Conservation (phyloP, 345 rosid species). For the Corymbia maculata region DNA sequence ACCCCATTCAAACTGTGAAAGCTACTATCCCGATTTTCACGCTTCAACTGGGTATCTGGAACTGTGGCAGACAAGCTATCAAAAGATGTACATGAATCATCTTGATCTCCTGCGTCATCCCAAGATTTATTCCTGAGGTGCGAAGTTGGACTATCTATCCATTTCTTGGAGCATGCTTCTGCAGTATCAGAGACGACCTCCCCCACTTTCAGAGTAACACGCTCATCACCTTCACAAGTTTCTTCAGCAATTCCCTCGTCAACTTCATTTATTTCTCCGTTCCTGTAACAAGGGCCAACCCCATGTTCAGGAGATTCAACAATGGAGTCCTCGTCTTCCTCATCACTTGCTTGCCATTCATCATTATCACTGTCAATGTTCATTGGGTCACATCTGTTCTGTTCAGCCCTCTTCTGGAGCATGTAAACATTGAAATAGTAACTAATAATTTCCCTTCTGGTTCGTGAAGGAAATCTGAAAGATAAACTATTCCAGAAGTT, state of each 20-base stretch:
- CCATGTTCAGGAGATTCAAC: slow-evolving; percentile 30
- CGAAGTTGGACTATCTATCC: background rate
- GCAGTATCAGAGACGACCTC: background rate
- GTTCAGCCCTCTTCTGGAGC: slow-evolving; percentile 47
- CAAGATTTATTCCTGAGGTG: background rate
- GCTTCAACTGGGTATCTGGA: background rate
- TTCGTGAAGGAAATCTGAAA: slow-evolving; percentile 38
- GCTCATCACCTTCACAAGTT: background rate
- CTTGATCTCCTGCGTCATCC: slow-evolving; percentile 4
- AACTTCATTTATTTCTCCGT: slow-evolving; percentile 14
- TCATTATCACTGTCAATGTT: slow-evolving; percentile 78
- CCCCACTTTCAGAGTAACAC: background rate
- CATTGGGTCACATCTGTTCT: slow-evolving; percentile 40
- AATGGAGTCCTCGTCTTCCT: slow-evolving; percentile 49
- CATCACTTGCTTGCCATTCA: slow-evolving; percentile 52
- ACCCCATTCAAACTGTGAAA: slow-evolving; percentile 6
- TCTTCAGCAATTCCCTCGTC: slow-evolving; percentile 3
- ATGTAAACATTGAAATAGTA: slow-evolving; percentile 70
- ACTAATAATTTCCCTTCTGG: slow-evolving; percentile 52
- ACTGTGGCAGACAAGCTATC: slow-evolving; percentile 4
- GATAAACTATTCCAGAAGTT: slow-evolving; percentile 62
- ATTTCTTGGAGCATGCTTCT: background rate
- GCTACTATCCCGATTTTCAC: slow-evolving; percentile 2
- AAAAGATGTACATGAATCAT: slow-evolving; percentile 29
- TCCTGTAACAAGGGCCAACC: slow-evolving; percentile 8